Base-by-base conservation (phyloP, 179 eudicot species). In the Pouteria campechiana region DNA sequence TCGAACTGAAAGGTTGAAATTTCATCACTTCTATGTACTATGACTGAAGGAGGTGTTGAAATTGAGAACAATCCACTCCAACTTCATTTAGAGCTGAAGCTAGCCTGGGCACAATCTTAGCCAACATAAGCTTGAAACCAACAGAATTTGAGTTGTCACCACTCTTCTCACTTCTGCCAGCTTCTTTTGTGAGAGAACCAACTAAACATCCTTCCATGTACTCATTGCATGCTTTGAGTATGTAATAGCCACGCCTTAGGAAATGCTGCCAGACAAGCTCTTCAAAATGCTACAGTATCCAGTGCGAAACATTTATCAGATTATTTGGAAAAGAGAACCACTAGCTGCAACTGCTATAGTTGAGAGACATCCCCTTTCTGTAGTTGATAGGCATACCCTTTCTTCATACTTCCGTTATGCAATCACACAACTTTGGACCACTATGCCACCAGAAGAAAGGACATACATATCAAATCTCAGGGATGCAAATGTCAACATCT, bases 121-220 rank as follows among this genome's bases (percentile, higher is more conserved):
- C 79, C 64, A 92, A 60, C 99, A 87, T 92, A 41, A 92, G 62
- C 84, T 92, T 92, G 67, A 92, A 92, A 39, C 99, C 99, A 46
- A 76, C 88, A 1, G 99, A 92, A 60, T 81, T 92, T 21, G 92
- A 81, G 58, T 77, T 67, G 4, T 67, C 48, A 44, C 52, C 70
- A 49, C 76, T 74, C 52, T 60, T 74, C 17, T 66, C 69, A 4
- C 75, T 73, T 15, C 69, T 10, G 4, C 75, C 70, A 41, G 96
- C 96, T 57, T 92, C 99, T 44, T 92, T 67, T 14, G 74, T 40
- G 5, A 92, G 78, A 10, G 96, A 65, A 25, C 92, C 94, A 19
- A 90, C 86, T 55, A 90, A 52, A 52, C 67, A 75, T 44, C 99
- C 99, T 45, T 87, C 77, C 99, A 82, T 82, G 44, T 92, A 92